These are phyloP conservation scores for Spinacia oleracea DNA, from an alignment of 179 eudicot species.

Conservation along the genomic window DNA sequence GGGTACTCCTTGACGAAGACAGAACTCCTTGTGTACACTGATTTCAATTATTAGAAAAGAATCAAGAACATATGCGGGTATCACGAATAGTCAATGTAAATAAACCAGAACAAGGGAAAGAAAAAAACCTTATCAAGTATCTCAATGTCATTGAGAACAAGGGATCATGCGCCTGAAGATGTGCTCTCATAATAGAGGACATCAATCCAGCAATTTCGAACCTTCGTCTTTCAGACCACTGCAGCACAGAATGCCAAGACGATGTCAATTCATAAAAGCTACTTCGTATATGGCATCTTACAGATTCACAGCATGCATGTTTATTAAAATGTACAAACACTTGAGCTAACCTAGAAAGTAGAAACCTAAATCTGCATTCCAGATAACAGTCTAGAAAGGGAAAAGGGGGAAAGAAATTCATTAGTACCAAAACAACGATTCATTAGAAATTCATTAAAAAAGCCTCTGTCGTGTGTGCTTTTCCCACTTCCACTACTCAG, in stretches of 20 bases:
- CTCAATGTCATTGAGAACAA: constrained; percentile 77
- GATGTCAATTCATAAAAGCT: not conserved
- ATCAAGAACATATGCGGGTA: not conserved
- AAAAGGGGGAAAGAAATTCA: not conserved
- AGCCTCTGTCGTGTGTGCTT: no score
- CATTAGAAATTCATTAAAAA: no score
- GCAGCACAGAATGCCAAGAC: constrained; percentile 27
- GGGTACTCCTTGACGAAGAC: constrained; percentile 79
- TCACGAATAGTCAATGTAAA: not conserved
- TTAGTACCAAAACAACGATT: not conserved
- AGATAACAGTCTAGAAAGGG: not conserved
- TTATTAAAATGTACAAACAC: not conserved
- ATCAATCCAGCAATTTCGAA: constrained; percentile 85
- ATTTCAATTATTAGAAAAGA: constrained; percentile 12
- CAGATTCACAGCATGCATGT: not conserved
- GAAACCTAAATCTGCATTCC: not conserved
- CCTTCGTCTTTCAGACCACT: constrained; percentile 93
- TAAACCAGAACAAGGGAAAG: not conserved
- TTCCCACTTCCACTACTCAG: no score
- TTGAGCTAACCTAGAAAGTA: not conserved
- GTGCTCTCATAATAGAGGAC: constrained; percentile 80
- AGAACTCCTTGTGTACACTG: constrained; percentile 91
- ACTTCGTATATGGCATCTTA: not conserved
- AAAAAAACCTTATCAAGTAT: constrained; percentile 76
- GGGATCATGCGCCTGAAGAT: constrained; percentile 87